Evolutionary conservation across 1,284 basidiomycete species (phyloP).

Genomic region (Moesziomyces parantarcticus): DNA sequence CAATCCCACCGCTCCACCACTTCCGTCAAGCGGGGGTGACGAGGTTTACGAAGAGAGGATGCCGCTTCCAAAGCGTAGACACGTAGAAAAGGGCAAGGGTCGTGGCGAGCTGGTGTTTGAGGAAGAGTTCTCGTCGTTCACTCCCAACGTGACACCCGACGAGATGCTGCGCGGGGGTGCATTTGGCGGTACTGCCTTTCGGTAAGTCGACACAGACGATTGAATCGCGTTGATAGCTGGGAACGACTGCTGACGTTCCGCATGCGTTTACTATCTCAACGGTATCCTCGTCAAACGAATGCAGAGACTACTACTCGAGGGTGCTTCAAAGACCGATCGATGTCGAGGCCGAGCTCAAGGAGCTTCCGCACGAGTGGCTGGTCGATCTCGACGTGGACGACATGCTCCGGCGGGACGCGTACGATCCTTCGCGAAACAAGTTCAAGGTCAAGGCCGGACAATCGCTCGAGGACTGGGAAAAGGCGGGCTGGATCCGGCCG

Average conservation of each 20-base stretch:
- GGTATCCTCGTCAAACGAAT: not conserved
- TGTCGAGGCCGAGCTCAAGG: constrained; percentile 46
- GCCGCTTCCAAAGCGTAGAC: constrained; percentile 31
- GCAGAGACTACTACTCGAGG: constrained; percentile 42
- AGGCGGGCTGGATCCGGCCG: constrained; percentile 70
- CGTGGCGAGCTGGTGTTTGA: constrained; percentile 69
- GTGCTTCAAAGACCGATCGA: constrained; percentile 43
- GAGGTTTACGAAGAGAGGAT: constrained; percentile 28
- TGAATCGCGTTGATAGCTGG: too few relatives aligned
- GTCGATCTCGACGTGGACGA: constrained; percentile 39
- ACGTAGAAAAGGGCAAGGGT: constrained; percentile 17
- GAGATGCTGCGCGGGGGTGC: constrained; percentile 70
- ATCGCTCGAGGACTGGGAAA: constrained; percentile 70
- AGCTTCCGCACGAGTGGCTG: constrained; percentile 54
- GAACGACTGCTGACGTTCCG: not conserved
- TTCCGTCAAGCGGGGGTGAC: constrained; percentile 24
- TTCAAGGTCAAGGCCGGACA: constrained; percentile 70
- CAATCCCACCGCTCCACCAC: constrained; percentile 41
- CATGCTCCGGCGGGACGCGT: constrained; percentile 46
- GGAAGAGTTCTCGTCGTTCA: constrained; percentile 67
- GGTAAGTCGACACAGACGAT: constrained; percentile 39
- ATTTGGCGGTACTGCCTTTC: constrained; percentile 70
- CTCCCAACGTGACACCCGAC: constrained; percentile 70
- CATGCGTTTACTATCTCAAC: not conserved
- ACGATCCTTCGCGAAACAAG: constrained; percentile 68